These are phyloP conservation scores for Gentiana macrophylla DNA, from an alignment of 257 asterid species.

Conservation along the genomic window DNA sequence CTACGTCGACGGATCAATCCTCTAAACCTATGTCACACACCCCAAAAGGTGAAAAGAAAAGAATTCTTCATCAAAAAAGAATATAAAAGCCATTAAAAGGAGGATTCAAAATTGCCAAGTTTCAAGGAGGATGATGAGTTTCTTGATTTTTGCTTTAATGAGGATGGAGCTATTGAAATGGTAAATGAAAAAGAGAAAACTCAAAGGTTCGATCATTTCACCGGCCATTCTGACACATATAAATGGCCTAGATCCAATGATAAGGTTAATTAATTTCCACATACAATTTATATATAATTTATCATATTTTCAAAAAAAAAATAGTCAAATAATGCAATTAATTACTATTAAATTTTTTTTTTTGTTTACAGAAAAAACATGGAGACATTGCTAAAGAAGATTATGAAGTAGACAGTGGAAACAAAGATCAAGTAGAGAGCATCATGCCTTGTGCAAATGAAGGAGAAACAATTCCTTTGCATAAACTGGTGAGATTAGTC, in stretches of 20 bases:
- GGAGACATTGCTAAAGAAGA: slow-evolving; percentile 3
- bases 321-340: too few relatives aligned
- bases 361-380: background rate
- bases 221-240: slow-evolving; percentile 1
- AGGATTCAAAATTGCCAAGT: slow-evolving; percentile 24
- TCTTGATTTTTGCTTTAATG: slow-evolving; percentile 58
- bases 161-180: slow-evolving; percentile 57
- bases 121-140: slow-evolving; percentile 57
- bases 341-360: too few relatives aligned
- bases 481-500: background rate
- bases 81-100: background rate
- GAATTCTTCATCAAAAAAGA: slow-evolving; percentile 1
- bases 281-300: too few relatives aligned
- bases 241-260: slow-evolving; percentile 10
- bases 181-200: slow-evolving; percentile 21
- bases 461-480: background rate
- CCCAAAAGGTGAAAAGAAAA: slow-evolving; percentile 7
- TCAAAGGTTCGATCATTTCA: slow-evolving; percentile 7
- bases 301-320: too few relatives aligned
- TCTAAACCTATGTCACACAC: slow-evolving; percentile 6
- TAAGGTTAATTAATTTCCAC: slow-evolving; percentile 20
- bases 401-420: background rate
- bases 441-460: background rate
- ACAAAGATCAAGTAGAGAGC: background rate
- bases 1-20: slow-evolving; percentile 3